A percentile compares a stretch with the other conserved stretches of the same genome.
phyloP scores from a whole-genome alignment of 148 eudicot genomes.

The Pharnaceum exiguum region DNA sequence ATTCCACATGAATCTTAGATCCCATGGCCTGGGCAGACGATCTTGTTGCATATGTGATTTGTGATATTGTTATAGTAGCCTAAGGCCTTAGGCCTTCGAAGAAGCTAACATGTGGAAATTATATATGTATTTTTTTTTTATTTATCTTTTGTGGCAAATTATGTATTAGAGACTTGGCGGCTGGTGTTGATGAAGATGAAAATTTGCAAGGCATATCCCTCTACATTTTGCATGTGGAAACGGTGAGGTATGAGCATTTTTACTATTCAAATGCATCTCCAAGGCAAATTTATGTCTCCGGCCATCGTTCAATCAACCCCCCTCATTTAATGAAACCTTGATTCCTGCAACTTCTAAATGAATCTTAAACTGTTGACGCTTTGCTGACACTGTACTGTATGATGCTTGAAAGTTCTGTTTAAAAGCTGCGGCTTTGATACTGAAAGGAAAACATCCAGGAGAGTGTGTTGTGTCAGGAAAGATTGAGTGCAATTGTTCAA shows the following conservation, averaged over 20 bases:
- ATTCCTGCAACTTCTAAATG: no score
- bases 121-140: neutral
- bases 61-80: no score
- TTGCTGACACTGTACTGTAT: no score
- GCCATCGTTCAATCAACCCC: no score
- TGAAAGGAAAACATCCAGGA: neutral
- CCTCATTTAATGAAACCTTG: neutral
- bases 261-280: neutral
- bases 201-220: slow-evolving; percentile 95
- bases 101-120: neutral
- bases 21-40: no score
- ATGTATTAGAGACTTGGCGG: slow-evolving; percentile 65
- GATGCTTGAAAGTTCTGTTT: no score
- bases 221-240: slow-evolving; percentile 98
- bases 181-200: slow-evolving; percentile 87
- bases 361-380: no score
- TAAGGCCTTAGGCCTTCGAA: neutral
- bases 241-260: slow-evolving; percentile 72
- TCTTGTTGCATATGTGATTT: no score
- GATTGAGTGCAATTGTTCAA: slow-evolving; percentile 4
- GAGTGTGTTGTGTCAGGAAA: slow-evolving; percentile 1
- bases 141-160: slow-evolving; percentile 53
- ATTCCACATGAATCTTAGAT: no score
- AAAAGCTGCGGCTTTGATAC: neutral
- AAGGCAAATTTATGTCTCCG: neutral